Evolutionary conservation across 805 yeast species (phyloP), one percentile per base, ranked within the genome.

Genomic region (Candida glaebosa): DNA sequence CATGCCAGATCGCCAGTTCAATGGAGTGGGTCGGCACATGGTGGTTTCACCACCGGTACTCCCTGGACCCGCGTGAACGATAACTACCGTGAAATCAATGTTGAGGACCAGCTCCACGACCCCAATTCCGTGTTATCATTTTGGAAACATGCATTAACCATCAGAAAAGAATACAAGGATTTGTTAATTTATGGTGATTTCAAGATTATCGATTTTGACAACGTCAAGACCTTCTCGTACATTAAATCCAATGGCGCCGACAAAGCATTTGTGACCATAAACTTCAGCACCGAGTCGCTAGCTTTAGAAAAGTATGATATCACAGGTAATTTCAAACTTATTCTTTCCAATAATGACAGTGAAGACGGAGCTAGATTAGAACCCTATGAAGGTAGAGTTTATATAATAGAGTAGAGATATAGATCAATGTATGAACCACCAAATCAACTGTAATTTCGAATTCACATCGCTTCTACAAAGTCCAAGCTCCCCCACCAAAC

Each of bases 51-150:
- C 18, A 57, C 65, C 4, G 69, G 54, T 33, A 60, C 58, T 44
- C 82, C 82, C 14, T 78, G 83, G 82, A 75, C 71, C 60, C 60
- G 65, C 44, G 71, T 72, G 48, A 73, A 75, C 48, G 78, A 73
- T 44, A 71, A 71, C 51, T 77, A 70, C 59, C 57, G 53, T 45
- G 70, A 69, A 38, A 65, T 76, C 53, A 78, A 78, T 46, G 81
- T 69, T 17, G 70, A 63, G 4, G 54, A 64, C 3, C 79, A 77
- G 52, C 52, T 60, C n/a, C 47, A 63, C 32, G 78, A 77, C 51
- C 70, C 72, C 3, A 47, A 67, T 31, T 76, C 81, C 0, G 60
- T 75, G 19, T 62, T 69, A 47, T 51, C 56, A 45, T 77, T 73
- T 58, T 77, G 75, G 71, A 64, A 63, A 45, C 60, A 62, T 45